Conservation (phyloP, 164 flowering plant genomes). For the Nelumbo lutea region DNA sequence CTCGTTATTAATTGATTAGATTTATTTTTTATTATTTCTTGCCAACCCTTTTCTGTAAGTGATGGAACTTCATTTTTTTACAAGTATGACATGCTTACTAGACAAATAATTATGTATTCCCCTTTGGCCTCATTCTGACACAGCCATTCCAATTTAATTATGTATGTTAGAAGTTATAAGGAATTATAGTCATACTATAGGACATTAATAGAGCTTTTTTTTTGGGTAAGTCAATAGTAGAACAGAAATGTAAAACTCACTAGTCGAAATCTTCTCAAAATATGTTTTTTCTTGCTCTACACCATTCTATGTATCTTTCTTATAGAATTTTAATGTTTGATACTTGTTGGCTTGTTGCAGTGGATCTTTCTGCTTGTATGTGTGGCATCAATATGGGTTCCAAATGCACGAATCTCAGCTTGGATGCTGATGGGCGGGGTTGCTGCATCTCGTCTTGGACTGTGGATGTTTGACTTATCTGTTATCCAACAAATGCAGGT, state of each 20-base stretch:
- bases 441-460: slow-evolving; percentile 76
- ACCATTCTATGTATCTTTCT: too few species aligned
- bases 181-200: background rate
- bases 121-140: background rate
- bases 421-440: slow-evolving; percentile 84
- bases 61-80: too few species aligned
- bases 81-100: too few species aligned
- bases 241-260: background rate
- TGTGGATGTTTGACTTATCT: slow-evolving; percentile 86
- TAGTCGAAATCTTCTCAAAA: too few species aligned
- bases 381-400: slow-evolving; percentile 65
- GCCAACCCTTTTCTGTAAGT: too few species aligned
- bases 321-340: background rate
- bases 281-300: background rate
- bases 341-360: slow-evolving; percentile 23
- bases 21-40: too few species aligned
- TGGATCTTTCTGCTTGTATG: slow-evolving; percentile 52
- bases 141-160: background rate
- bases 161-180: background rate
- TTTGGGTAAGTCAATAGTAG: background rate
- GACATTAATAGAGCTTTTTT: background rate
- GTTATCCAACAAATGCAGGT: slow-evolving; percentile 97
- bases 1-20: too few species aligned
- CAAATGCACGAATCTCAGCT: slow-evolving; percentile 33
- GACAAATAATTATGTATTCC: too few species aligned